Percentiles rank a stretch among this genome's conserved stretches.
These are phyloP conservation scores for Lachancea dasiensis DNA, from an alignment of 805 yeast genomes.

Conservation along the genomic window DNA sequence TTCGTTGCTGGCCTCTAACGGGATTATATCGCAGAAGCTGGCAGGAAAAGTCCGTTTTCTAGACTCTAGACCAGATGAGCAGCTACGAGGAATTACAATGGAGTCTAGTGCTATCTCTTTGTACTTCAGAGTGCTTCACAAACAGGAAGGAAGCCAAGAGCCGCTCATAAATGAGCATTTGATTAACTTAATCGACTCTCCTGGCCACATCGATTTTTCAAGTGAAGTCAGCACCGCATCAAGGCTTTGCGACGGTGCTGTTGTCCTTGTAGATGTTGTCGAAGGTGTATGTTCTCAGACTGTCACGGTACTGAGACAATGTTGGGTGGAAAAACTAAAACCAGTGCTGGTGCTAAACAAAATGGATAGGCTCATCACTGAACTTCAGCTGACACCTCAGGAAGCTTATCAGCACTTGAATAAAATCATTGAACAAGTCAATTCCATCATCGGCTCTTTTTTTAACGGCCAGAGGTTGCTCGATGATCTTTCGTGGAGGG, in stretches of 20 bases:
- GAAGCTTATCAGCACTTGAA: conserved; percentile 82
- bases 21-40: conserved; percentile 87
- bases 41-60: conserved; percentile 93
- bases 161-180: conserved; percentile 66
- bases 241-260: conserved; percentile 93
- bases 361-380: conserved; percentile 78
- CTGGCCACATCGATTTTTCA: conserved; percentile 98
- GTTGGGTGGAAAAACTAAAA: conserved; percentile 88
- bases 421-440: conserved; percentile 84
- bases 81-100: conserved; percentile 94
- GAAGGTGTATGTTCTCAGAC: conserved; percentile 99
- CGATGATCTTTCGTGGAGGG: conserved; percentile 75
- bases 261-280: conserved; percentile 90
- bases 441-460: conserved; percentile 89
- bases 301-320: conserved; percentile 86
- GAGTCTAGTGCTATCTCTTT: conserved; percentile 92
- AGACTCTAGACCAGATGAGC: conserved; percentile 95
- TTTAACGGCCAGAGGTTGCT: conserved; percentile 90
- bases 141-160: conserved; percentile 37
- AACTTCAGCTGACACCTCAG: conserved; percentile 69
- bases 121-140: conserved; percentile 67
- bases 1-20: conserved; percentile 87
- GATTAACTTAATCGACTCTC: conserved; percentile 91
- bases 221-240: conserved; percentile 96
- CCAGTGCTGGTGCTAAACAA: conserved; percentile 88